Base-by-base conservation (phyloP, 192 early-diverging fungal species). In the Dispira simplex region DNA sequence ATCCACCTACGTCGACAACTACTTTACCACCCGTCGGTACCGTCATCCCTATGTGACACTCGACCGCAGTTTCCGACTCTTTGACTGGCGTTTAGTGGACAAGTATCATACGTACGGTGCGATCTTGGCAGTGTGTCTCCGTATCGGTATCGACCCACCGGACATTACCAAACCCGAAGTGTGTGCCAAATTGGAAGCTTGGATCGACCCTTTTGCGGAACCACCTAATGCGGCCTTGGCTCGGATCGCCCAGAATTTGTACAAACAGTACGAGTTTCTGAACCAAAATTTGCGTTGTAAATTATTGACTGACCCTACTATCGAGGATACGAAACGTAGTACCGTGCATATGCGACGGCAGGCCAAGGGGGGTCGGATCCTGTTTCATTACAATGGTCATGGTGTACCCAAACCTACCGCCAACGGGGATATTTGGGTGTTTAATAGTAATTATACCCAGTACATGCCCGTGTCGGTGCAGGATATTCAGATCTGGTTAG, bases 351-450 rank as follows among this genome's bases (percentile, higher is more conserved):
- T 92, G 65, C 73, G 96, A 43, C 77, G 88, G 23, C 84, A 78
- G 65, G 89, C 91, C 47, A 95, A 94, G 67, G 93, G 95, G 46
- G 93, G 95, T 55, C 85, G 96, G 3, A 83, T 97, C 51, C 71
- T 99, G 47, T 97, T 99, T 62, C 92, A 99, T 67, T 99, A 97
- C 79, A 99, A 99, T 64, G 96, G 96, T 18, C 96, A 97, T 63
- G 96, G 96, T 52, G 96, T 99, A 18, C 96, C 96, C 8, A 88
- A 87, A 64, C 94, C 96, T 14, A 96, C 94, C 13, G 70, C 78
- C 14, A 90, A 88, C 64, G 96, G 96, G 57, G 96, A 99, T 68
- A 89, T 97, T 49, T 99, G 96, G 96, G 94, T 93, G 45, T 99
- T 99, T 67, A 97, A 99, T 79, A 89, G 89, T 68, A 85, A 85